Evolutionary conservation across 148 eudicot genomes (phyloP).

Genomic region (Fagopyrum homotropicum): DNA sequence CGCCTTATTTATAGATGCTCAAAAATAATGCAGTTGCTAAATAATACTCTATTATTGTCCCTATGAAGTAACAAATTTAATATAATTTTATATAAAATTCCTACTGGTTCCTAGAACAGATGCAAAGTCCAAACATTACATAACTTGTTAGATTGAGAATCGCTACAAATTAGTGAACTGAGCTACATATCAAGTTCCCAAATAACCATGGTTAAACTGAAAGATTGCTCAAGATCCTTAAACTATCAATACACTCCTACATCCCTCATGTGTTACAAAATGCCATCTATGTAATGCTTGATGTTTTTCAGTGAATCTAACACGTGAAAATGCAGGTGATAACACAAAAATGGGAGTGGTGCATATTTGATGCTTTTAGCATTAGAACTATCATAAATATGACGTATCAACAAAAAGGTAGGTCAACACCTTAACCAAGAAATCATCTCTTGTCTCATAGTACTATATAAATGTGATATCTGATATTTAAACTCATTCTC

Average conservation of each 20-base stretch:
- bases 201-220: neutral
- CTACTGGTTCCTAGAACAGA: neutral
- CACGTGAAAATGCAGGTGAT: neutral
- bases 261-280: neutral
- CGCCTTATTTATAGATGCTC: neutral
- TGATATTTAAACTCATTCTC: neutral
- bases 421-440: neutral
- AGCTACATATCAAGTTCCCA: neutral
- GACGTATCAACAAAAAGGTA: neutral
- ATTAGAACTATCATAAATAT: neutral
- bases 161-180: neutral
- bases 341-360: neutral
- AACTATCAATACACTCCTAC: neutral
- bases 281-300: neutral
- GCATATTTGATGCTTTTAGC: neutral
- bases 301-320: constrained; percentile 5
- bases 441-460: neutral
- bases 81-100: neutral
- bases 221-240: neutral
- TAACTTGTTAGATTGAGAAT: neutral
- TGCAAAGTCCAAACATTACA: neutral
- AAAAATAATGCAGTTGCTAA: neutral
- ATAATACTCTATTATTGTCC: neutral
- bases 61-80: neutral
- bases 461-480: neutral